These are phyloP conservation scores for Podospora bellae-mahoneyi DNA, from an alignment of 495 filamentous ascomycete species.

Conservation along the genomic window DNA sequence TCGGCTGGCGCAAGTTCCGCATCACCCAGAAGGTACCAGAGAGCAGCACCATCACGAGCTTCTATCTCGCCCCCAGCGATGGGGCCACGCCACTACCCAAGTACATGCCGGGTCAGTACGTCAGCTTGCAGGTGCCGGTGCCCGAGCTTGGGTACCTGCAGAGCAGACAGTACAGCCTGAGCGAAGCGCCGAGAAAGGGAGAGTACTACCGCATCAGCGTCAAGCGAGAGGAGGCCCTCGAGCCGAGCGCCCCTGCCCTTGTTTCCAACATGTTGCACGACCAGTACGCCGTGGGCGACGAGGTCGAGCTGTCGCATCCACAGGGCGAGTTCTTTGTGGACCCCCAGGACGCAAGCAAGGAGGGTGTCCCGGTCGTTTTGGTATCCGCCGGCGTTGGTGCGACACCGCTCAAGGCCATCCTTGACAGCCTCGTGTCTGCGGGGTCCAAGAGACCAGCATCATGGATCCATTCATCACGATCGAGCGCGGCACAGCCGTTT, in stretches of 20 bases:
- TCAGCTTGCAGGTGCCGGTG: constrained; percentile 58
- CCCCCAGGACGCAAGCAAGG: constrained; percentile 35
- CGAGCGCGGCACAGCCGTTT: constrained; percentile 51
- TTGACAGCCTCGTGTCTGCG: constrained; percentile 47
- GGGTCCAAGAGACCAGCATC: constrained; percentile 49
- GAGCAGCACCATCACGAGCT: constrained; percentile 57
- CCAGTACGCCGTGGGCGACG: constrained; percentile 55
- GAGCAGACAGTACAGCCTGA: constrained; percentile 68
- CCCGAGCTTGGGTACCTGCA: constrained; percentile 58
- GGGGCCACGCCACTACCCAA: constrained; percentile 51
- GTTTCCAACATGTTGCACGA: constrained; percentile 69
- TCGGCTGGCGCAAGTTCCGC: constrained; percentile 63
- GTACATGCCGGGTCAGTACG: constrained; percentile 68
- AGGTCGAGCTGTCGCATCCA: constrained; percentile 63
- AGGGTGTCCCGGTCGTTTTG: constrained; percentile 55
- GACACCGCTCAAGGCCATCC: constrained; percentile 63
- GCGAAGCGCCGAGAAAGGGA: constrained; percentile 51
- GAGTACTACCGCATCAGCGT: constrained; percentile 68
- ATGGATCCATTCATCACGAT: constrained; percentile 62
- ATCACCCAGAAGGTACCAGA: constrained; percentile 59
- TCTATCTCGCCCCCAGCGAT: constrained; percentile 64
- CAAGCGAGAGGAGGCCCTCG: constrained; percentile 56
- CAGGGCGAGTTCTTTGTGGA: constrained; percentile 65
- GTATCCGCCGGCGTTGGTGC: constrained; percentile 68
- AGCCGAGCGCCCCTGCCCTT: constrained; percentile 51